Percentiles rank a stretch among this genome's conserved stretches.
These are phyloP conservation scores for Coemansia sp. DNA, from an alignment of 192 early-diverging fungal genomes.

Conservation along the genomic window DNA sequence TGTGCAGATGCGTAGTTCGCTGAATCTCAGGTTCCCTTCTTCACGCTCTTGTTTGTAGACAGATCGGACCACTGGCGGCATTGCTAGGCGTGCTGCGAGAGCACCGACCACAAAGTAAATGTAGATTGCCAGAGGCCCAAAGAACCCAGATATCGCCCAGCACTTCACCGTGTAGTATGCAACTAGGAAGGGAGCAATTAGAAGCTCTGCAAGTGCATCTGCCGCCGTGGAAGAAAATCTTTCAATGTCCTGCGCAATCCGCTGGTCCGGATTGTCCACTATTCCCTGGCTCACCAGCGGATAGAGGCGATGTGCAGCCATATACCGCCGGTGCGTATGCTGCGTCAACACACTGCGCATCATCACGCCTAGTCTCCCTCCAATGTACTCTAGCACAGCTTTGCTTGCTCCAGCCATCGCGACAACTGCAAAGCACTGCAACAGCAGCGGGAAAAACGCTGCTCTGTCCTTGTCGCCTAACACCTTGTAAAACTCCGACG, in stretches of 20 bases:
- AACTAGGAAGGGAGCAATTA: conserved; percentile 74
- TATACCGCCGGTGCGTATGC: conserved; percentile 66
- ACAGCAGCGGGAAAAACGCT: conserved; percentile 62
- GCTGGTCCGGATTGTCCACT: conserved; percentile 85
- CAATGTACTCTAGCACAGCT: conserved; percentile 61
- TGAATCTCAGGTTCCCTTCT: conserved; percentile 82
- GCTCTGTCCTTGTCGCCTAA: conserved; percentile 64
- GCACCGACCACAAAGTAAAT: conserved; percentile 69
- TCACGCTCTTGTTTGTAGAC: conserved; percentile 74
- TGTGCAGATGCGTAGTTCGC: conserved; percentile 70
- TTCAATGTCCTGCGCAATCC: conserved; percentile 89
- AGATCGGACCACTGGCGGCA: conserved; percentile 73
- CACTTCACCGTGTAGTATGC: conserved; percentile 77
- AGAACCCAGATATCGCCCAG: conserved; percentile 64
- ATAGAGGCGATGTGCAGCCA: conserved; percentile 62
- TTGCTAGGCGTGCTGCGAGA: conserved; percentile 60
- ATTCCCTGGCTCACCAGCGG: conserved; percentile 56
- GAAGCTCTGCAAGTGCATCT: conserved; percentile 62
- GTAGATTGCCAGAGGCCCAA: conserved; percentile 74
- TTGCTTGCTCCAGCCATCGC: conserved; percentile 61
- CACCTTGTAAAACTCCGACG: conserved; percentile 74
- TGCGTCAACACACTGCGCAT: conserved; percentile 63
- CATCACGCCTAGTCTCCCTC: conserved; percentile 65
- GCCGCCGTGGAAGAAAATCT: conserved; percentile 59
- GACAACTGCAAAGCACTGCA: conserved; percentile 59